Evolutionary conservation across 2,329 filamentous ascomycete genomes (phyloP).

Genomic region (Leptographium flavum): DNA sequence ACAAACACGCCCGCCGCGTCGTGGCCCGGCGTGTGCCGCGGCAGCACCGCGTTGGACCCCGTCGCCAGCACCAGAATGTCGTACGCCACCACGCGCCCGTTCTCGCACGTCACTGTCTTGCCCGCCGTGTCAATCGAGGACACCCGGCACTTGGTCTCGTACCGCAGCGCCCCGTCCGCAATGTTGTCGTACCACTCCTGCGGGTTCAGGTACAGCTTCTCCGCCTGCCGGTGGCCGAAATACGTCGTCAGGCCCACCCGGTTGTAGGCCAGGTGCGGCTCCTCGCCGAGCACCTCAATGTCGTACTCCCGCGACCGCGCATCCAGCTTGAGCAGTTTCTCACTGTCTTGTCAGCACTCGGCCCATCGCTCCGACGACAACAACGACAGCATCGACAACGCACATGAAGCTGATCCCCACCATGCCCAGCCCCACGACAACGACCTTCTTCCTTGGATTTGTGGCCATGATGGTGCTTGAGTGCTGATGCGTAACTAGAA

Average conservation of each 20-base stretch:
- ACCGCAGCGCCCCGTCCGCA: conserved; percentile 52
- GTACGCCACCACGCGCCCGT: conserved; percentile 54
- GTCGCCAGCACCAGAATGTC: conserved; percentile 75
- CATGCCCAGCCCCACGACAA: conserved; percentile 84
- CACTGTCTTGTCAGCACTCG: conserved; percentile 33
- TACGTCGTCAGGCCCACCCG: conserved; percentile 79
- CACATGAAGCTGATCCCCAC: conserved; percentile 81
- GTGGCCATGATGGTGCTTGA: conserved; percentile 19
- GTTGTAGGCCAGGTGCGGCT: conserved; percentile 80
- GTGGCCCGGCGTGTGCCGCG: conserved; percentile 55
- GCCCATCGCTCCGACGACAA: background rate
- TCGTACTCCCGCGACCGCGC: conserved; percentile 61
- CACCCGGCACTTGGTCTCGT: conserved; percentile 59
- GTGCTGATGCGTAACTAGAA: background rate
- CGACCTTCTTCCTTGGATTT: conserved; percentile 47
- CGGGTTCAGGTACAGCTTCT: conserved; percentile 79
- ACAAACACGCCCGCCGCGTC: conserved; percentile 78
- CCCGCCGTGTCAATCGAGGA: conserved; percentile 47
- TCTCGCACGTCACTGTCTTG: conserved; percentile 55
- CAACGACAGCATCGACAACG: conserved; percentile 21
- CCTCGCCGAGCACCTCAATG: conserved; percentile 75
- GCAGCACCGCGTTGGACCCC: conserved; percentile 71
- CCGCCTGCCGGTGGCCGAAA: conserved; percentile 73
- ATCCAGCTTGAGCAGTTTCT: conserved; percentile 80
- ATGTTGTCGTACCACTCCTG: conserved; percentile 63